These are phyloP conservation scores for Pleurotus tuoliensis DNA, from an alignment of 768 basidiomycete genomes.

Conservation along the genomic window DNA sequence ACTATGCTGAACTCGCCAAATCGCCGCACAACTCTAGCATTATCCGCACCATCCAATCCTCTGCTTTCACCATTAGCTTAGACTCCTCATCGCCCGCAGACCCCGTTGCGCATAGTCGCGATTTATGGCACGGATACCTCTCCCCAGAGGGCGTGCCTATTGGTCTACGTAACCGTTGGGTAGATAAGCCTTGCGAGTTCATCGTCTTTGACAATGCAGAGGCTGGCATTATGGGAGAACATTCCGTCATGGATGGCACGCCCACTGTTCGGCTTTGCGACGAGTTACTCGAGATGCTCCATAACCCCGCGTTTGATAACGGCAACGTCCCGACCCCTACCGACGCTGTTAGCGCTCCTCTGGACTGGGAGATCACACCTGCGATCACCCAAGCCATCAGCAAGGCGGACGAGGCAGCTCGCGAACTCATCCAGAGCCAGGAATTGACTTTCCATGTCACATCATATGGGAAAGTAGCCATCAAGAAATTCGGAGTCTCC, in stretches of 20 bases:
- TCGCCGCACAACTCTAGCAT: conserved; percentile 60
- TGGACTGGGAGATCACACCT: conserved; percentile 62
- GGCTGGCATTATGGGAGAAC: conserved; percentile 91
- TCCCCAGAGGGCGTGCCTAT: conserved; percentile 32
- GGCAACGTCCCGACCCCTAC: conserved; percentile 31
- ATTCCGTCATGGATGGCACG: conserved; percentile 89
- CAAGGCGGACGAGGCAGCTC: conserved; percentile 50
- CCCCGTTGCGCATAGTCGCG: conserved; percentile 59
- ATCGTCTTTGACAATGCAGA: conserved; percentile 79
- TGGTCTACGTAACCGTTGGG: conserved; percentile 76
- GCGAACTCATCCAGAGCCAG: conserved; percentile 60
- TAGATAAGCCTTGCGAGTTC: conserved; percentile 89
- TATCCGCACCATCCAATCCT: conserved; percentile 73
- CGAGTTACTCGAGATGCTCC: conserved; percentile 57
- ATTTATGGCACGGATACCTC: conserved; percentile 75
- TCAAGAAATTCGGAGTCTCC: conserved; percentile 85
- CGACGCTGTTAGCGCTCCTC: conserved; percentile 36
- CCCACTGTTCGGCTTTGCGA: conserved; percentile 74
- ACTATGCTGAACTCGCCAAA: conserved; percentile 57
- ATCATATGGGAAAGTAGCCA: conserved; percentile 77
- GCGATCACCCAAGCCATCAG: conserved; percentile 47
- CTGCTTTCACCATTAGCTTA: conserved; percentile 81
- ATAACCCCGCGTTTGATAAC: conserved; percentile 61
- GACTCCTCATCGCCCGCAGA: conserved; percentile 56
- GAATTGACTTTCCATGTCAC: conserved; percentile 61